Base-by-base conservation (phyloP, 352 stramenopile genomes). In the Thalassiosira ordinaria region DNA sequence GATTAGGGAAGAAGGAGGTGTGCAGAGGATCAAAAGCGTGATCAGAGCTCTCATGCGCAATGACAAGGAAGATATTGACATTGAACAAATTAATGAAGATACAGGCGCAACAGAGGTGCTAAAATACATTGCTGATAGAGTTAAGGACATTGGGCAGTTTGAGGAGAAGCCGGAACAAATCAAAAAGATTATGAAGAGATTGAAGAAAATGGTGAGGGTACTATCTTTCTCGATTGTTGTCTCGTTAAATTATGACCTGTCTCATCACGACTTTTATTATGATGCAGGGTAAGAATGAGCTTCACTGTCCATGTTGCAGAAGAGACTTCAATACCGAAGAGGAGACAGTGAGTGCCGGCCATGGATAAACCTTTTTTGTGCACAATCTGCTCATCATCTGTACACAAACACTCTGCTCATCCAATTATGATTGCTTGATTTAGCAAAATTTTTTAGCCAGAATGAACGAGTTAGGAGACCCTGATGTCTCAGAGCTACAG, bases 221-320 rank as follows among this genome's bases (percentile, higher is more conserved):
- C 1, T 46, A 35, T 2, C 0, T 16, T 46, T 44, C 16, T 47
- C 29, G 13, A 26, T 39, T 55, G n/a, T 67, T 56, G 8, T 16
- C n/a, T 14, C 22, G 39, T 51, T 16, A 39, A 13, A 53, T 75
- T 46, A 18, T 53, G 46, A 55, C n/a, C 68, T n/a, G n/a, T n/a
- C n/a, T n/a, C n/a, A n/a, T n/a, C n/a, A n/a, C n/a, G n/a, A n/a
- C n/a, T n/a, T n/a, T n/a, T n/a, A n/a, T n/a, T n/a, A n/a, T n/a
- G n/a, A n/a, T n/a, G n/a, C n/a, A n/a, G n/a, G n/a, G n/a, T n/a
- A n/a, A n/a, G n/a, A n/a, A n/a, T n/a, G n/a, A n/a, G n/a, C n/a
- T n/a, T n/a, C n/a, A n/a, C n/a, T 93, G 84, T 33, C 85, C 85
- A 27, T 93, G 89, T 52, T 93, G 89, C 62, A 55, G 60, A 9